Conservation (phyloP, 192 early-diverging fungal genomes). For the Coemansia sp. region DNA sequence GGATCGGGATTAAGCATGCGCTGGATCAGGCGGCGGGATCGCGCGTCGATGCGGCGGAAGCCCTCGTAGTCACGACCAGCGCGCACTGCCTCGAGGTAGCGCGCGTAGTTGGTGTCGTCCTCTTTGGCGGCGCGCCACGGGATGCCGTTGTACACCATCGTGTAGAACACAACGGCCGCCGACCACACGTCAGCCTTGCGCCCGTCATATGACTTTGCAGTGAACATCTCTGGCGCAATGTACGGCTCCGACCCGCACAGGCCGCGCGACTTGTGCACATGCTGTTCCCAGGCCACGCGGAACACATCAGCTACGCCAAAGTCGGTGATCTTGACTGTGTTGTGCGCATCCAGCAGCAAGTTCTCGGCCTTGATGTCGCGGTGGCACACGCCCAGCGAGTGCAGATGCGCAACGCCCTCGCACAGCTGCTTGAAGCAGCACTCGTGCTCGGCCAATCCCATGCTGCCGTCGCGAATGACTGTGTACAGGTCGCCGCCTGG, state of each 20-base stretch:
- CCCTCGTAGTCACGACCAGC: constrained; percentile 72
- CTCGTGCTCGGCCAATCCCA: constrained; percentile 77
- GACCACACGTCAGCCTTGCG: constrained; percentile 91
- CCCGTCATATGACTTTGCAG: constrained; percentile 79
- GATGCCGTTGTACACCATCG: constrained; percentile 68
- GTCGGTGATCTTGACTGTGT: constrained; percentile 94
- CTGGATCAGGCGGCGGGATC: constrained; percentile 70
- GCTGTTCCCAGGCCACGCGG: constrained; percentile 78
- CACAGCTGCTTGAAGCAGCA: constrained; percentile 95
- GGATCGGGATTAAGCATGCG: constrained; percentile 79
- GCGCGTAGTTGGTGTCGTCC: constrained; percentile 63
- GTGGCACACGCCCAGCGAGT: constrained; percentile 94
- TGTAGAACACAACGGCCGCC: constrained; percentile 89
- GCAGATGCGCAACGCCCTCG: constrained; percentile 84
- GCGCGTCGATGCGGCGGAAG: constrained; percentile 67
- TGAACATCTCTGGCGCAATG: constrained; percentile 90
- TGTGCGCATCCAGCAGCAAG: constrained; percentile 72
- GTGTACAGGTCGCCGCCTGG: constrained; percentile 89
- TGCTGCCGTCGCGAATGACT: constrained; percentile 67
- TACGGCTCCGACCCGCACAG: constrained; percentile 94
- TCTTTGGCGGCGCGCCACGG: constrained; percentile 60
- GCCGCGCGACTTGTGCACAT: constrained; percentile 77
- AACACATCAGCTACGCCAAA: constrained; percentile 98
- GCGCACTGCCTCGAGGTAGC: constrained; percentile 59
- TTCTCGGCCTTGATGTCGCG: constrained; percentile 85